phyloP scores from a whole-genome alignment of 2,329 filamentous ascomycete species.

The Paecilomyces niveus region DNA sequence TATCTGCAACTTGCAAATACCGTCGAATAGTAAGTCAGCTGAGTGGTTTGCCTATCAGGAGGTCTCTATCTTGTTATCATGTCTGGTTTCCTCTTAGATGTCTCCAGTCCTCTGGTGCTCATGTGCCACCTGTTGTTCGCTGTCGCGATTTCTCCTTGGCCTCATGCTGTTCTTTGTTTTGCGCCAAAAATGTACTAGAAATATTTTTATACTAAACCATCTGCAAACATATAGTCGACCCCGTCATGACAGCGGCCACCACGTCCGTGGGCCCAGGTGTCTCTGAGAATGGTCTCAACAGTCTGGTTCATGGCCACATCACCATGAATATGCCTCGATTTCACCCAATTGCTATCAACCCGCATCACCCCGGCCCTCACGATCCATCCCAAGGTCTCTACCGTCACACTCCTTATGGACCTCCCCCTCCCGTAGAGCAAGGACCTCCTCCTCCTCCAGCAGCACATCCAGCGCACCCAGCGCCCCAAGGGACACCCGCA shows the following conservation, averaged over 20 bases:
- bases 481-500: neutral
- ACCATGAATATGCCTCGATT: slow-evolving; percentile 29
- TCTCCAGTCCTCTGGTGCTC: neutral
- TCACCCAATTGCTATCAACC: slow-evolving; percentile 35
- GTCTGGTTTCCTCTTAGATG: neutral
- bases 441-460: slow-evolving; percentile 1
- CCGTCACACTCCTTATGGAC: slow-evolving; percentile 12
- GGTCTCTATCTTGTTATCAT: neutral
- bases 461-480: neutral
- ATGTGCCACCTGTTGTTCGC: neutral
- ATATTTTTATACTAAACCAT: neutral
- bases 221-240: slow-evolving; percentile 2
- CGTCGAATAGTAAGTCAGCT: neutral
- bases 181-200: neutral
- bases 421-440: slow-evolving; percentile 4
- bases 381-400: slow-evolving; percentile 18
- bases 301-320: slow-evolving; percentile 17
- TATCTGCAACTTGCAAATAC: neutral
- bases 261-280: slow-evolving; percentile 26
- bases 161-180: neutral
- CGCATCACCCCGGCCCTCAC: slow-evolving; percentile 25
- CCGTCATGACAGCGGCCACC: slow-evolving; percentile 28
- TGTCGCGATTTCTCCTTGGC: neutral
- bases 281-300: slow-evolving; percentile 26
- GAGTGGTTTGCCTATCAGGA: neutral